phyloP scores from a whole-genome alignment of 1,284 basidiomycete genomes.

The Trichosporon ovoides region DNA sequence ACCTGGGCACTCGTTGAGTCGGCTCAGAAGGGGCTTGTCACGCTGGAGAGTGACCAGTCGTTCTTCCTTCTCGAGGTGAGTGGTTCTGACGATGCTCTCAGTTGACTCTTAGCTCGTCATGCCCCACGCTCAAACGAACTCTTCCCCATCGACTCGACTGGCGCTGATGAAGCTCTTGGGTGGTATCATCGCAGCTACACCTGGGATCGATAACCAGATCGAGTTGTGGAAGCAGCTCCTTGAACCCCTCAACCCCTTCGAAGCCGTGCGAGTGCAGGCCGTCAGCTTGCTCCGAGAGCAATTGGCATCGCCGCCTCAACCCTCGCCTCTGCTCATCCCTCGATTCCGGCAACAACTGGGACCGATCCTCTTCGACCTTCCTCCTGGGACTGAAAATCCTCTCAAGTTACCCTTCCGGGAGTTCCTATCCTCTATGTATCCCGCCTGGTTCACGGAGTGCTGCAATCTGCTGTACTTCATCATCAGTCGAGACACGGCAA shows the following conservation, averaged over 20 bases:
- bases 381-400: conserved; percentile 8
- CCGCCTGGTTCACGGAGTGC: conserved; percentile 31
- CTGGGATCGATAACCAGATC: conserved; percentile 20
- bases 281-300: conserved; percentile 33
- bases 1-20: conserved; percentile 22
- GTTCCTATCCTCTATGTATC: conserved; percentile 23
- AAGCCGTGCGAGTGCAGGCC: conserved; percentile 29
- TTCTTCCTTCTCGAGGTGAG: conserved; percentile 37
- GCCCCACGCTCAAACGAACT: conserved; percentile 30
- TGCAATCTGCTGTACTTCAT: conserved; percentile 22
- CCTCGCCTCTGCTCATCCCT: conserved; percentile 12
- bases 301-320: conserved; percentile 15
- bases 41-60: conserved; percentile 26
- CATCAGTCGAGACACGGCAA: conserved; percentile 11
- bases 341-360: conserved; percentile 16
- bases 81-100: neutral
- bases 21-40: conserved; percentile 4
- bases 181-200: conserved; percentile 20
- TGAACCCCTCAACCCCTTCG: conserved; percentile 39
- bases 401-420: conserved; percentile 16
- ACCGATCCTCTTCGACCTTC: conserved; percentile 23
- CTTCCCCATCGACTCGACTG: conserved; percentile 24
- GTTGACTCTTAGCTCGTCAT: conserved; percentile 23
- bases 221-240: conserved; percentile 34
- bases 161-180: conserved; percentile 37